Conservation (phyloP, 164 flowering plant genomes). For the Sextonia rubra region DNA sequence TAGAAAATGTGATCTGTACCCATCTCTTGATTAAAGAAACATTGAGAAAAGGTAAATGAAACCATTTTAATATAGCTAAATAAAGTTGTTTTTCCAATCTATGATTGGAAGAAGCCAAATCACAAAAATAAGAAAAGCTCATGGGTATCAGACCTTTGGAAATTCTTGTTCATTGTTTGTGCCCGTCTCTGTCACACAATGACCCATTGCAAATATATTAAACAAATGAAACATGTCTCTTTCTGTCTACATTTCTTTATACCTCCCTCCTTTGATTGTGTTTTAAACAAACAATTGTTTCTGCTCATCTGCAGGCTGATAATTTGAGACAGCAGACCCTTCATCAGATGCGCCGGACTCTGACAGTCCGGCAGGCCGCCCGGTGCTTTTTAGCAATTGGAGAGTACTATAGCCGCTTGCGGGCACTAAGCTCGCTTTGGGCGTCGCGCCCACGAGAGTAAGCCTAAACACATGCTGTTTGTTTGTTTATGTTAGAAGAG, state of each 20-base stretch:
- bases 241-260: not conserved
- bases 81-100: slow-evolving; percentile 9
- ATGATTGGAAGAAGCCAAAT: slow-evolving; percentile 41
- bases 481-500: not conserved
- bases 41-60: not conserved
- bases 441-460: slow-evolving; percentile 91
- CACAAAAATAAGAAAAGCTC: slow-evolving; percentile 14
- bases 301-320: slow-evolving; percentile 59
- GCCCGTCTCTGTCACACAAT: slow-evolving; percentile 12
- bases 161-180: slow-evolving; percentile 18
- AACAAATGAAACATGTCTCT: slow-evolving; percentile 8
- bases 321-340: slow-evolving; percentile 92
- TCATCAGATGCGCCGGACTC: slow-evolving; percentile 69
- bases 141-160: slow-evolving; percentile 22
- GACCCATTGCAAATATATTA: slow-evolving; percentile 6
- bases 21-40: not conserved
- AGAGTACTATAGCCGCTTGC: slow-evolving; percentile 76
- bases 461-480: slow-evolving; percentile 16
- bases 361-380: slow-evolving; percentile 88
- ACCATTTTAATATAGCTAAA: not conserved
- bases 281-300: not conserved
- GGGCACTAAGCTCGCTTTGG: slow-evolving; percentile 95
- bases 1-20: slow-evolving; percentile 6
- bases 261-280: not conserved
- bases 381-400: slow-evolving; percentile 82